Base-by-base conservation (phyloP, 1,139 yeast genomes). In the Pneumocystis wakefieldiae region DNA sequence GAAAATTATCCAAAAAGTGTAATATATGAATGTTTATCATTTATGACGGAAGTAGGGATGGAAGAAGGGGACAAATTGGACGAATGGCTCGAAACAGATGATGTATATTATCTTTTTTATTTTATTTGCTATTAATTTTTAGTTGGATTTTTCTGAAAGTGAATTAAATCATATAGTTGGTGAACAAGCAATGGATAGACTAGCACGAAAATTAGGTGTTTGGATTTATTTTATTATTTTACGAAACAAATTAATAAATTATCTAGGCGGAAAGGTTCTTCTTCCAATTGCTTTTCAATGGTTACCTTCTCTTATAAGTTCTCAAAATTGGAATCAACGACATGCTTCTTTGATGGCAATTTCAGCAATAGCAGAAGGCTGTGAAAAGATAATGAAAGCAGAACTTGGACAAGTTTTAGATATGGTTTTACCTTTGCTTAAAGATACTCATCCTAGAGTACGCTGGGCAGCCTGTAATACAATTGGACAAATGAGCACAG, bases 391-490 rank as follows among this genome's bases (percentile, higher is more conserved):
- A 19, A 80, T 92, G 75, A 86, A 87, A 65, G 78, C 82, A 58
- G 96, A 90, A 73, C 86, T 90, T 63, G 89, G 90, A 66, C 83
- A 82, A 70, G 83, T 92, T 60, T 77, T 92, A 68, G 95, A 88
- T 69, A 79, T 92, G 82, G 84, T 92, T 59, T 75, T 90, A 69
- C 97, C 97, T 2, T 77, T 87, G 24, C 79, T 92, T 66, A 78
- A 83, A 62, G 97, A 92, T 73, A 81, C 81, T 3, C 97, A 92
- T 70, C 85, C 96, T 67, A 83, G 98, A 74, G 98, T 94, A 61
- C 97, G 92, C 73, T 92, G 91, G 78, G 96, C 97, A 53, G 87
- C 96, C 67, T 92, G 97, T 77, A 92, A 92, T 73, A 96, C 97
- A 0, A 78, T 92, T 68, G 98, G 98, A 62, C 98, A 92, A 77